phyloP scores from a whole-genome alignment of 2,329 filamentous ascomycete species.

The Neonectria neomacrospora region DNA sequence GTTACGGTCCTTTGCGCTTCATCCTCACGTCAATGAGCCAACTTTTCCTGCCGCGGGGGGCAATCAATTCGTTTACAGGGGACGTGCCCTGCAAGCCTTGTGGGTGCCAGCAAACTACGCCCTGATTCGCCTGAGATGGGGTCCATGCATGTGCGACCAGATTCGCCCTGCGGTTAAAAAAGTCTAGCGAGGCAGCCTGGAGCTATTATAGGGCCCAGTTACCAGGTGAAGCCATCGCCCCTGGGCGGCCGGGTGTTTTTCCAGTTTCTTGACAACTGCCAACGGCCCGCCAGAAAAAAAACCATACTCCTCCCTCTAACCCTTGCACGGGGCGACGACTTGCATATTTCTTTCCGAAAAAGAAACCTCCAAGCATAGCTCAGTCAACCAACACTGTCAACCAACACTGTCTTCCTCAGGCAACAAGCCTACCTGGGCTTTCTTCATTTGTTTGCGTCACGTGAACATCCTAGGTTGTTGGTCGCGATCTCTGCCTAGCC shows the following conservation, averaged over 20 bases:
- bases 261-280: background rate
- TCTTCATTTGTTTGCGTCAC: background rate
- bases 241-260: background rate
- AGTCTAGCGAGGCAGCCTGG: background rate
- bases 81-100: background rate
- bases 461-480: background rate
- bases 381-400: background rate
- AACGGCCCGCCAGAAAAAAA: background rate
- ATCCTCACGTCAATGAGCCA: background rate
- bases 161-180: background rate
- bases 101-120: too few species aligned
- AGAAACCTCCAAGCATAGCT: background rate
- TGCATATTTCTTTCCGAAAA: background rate
- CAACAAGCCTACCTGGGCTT: background rate
- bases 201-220: background rate
- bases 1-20: background rate
- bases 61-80: background rate
- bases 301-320: background rate
- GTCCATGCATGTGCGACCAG: background rate
- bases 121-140: background rate
- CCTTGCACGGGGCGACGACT: background rate
- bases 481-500: conserved; percentile 1
- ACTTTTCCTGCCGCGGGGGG: background rate
- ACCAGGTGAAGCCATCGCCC: background rate
- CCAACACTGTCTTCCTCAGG: background rate